Evolutionary conservation across 495 filamentous ascomycete species (phyloP), one percentile per base, ranked within the genome.

Genomic region (Jackrogersella minutella): DNA sequence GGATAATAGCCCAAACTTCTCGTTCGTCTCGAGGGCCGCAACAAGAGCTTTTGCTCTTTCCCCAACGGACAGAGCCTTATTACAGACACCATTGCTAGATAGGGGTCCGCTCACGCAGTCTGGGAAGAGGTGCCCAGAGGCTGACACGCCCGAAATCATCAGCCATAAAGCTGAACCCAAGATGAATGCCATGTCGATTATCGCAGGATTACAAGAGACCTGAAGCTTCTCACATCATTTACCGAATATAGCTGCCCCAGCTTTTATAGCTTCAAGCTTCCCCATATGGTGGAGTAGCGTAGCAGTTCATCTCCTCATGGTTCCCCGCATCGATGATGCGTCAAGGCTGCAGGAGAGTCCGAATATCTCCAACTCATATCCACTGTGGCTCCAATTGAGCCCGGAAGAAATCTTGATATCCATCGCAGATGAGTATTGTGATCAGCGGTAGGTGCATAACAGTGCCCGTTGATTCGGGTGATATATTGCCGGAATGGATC

Each of bases 1-100:
- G 8, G 78, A 78, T 8, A 84, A 82, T 57, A 84, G 80, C 52
- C 80, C 83, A 33, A 83, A 77, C 44, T 86, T 81, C 68, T 88
- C 85, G 10, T 66, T 43, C 2, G 62, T 66, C 46, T 70, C 53
- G 24, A 70, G 68, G 13, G 62, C 57, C 1, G 57, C 21, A 17
- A 70, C 58, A 2, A 70, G 58, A 33, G 64, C 68, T 26, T 58
- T 21, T 9, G 65, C 68, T 30, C 71, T 49, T 30, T 68, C 30
- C 5, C 54, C 55, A 1, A 68, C 55, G 1, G 71, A 58, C 24
- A 70, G 64, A 2, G 7, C 57, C 6, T 52, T 64, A 22, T 71
- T 68, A 21, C 71, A 74, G 36, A 74, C 71, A 33, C 62, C 64
- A 5, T 66, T 71, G 17, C 43, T 57, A 4, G 68, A 40, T 16